Evolutionary conservation across 345 rosid genomes (phyloP).

Genomic region (Dipteronia sinensis): DNA sequence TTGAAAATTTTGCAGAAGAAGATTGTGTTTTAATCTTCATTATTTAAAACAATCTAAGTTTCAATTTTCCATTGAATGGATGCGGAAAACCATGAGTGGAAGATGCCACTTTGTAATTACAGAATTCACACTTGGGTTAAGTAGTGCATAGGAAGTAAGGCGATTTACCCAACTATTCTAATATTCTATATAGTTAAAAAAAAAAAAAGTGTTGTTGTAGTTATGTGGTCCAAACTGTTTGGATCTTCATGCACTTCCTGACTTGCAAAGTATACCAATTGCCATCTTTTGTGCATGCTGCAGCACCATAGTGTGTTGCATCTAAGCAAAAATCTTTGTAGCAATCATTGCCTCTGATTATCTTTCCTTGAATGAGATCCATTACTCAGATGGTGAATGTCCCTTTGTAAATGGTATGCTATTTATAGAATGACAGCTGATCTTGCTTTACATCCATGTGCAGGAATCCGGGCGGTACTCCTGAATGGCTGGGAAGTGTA

Average conservation of each 20-base stretch:
- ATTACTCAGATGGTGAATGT: background rate
- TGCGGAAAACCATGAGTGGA: background rate
- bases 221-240: background rate
- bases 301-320: background rate
- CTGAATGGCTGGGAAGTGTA: conserved; percentile 83
- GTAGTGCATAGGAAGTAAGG: background rate
- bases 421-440: conserved; percentile 7
- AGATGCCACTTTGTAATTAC: background rate
- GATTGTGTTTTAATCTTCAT: background rate
- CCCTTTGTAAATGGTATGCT: background rate
- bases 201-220: background rate
- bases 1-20: background rate
- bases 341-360: background rate
- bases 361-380: background rate
- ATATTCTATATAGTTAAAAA: background rate
- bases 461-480: conserved; percentile 86
- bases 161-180: background rate
- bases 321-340: background rate
- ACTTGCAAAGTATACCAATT: background rate
- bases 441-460: conserved; percentile 23
- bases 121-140: background rate
- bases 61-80: background rate
- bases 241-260: background rate
- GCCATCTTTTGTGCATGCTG: background rate
- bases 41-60: background rate